These are phyloP conservation scores for Cladosporium halotolerans DNA, from an alignment of 2,329 filamentous ascomycete species.

Conservation along the genomic window DNA sequence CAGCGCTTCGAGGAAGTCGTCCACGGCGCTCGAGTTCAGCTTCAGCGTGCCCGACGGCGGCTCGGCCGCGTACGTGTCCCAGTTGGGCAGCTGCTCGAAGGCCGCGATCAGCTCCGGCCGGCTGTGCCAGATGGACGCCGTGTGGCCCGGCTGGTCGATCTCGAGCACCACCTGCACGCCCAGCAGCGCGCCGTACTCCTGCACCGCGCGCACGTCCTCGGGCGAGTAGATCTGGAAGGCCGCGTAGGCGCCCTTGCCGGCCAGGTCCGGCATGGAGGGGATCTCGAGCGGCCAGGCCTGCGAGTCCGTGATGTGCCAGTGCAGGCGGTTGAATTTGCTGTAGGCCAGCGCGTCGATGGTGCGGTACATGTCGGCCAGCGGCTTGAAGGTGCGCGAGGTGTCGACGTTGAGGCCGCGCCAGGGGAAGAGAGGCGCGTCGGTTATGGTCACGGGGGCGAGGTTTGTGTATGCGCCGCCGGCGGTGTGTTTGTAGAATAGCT, in stretches of 20 bases:
- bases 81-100: constrained; percentile 48
- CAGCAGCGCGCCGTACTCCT: constrained; percentile 62
- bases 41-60: constrained; percentile 61
- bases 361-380: constrained; percentile 60
- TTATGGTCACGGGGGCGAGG: constrained; percentile 62
- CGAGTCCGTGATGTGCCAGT: constrained; percentile 74
- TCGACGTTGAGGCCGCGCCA: constrained; percentile 79
- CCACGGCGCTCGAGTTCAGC: constrained; percentile 65
- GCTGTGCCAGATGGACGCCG: constrained; percentile 58
- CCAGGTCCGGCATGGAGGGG: constrained; percentile 64
- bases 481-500: constrained; percentile 72
- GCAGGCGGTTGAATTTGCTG: constrained; percentile 78
- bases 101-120: constrained; percentile 68
- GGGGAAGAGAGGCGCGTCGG: constrained; percentile 66
- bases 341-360: constrained; percentile 70
- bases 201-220: constrained; percentile 57
- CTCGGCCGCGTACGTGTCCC: constrained; percentile 48
- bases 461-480: constrained; percentile 57
- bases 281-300: constrained; percentile 84
- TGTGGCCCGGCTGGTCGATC: constrained; percentile 77
- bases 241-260: constrained; percentile 67
- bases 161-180: constrained; percentile 69
- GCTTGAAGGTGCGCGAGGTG: constrained; percentile 66
- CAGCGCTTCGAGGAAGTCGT: constrained; percentile 64
- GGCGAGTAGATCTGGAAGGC: constrained; percentile 61